Evolutionary conservation across 2,329 filamentous ascomycete species (phyloP), one percentile per base, ranked within the genome.

Genomic region (Sporothrix brunneoviolacea): DNA sequence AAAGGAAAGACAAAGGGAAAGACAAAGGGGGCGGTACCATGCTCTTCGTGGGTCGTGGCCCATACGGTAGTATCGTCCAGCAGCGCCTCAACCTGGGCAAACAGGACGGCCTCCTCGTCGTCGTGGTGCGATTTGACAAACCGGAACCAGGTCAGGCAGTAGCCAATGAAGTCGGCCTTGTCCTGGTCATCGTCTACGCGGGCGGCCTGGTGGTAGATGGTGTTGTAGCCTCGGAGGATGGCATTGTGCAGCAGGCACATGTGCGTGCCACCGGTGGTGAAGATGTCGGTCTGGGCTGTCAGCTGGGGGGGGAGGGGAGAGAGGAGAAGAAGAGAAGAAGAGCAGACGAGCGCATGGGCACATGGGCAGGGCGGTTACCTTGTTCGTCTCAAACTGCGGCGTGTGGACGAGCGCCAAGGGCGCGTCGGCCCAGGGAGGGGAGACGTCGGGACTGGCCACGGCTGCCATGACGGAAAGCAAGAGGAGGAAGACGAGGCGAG

Each of bases 141-240:
- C 51, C 75, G 73, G 65, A 73, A 70, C 76, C 78, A 82, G 0
- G 78, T 74, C 47, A 77, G 67, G 27, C 70, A 68, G 64, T 83
- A 84, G 16, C 71, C 71, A 48, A 82, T 64, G 57, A 84, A 84
- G 61, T 77, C 74, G 42, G 65, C 61, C 61, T 74, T 74, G 61
- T 83, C 77, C n/a, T 63, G 62, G 2, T 71, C 69, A 9, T 69
- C 61, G 3, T 32, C 13, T 37, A 83, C 63, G 57, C 75, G 67
- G 10, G 72, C 70, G 1, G 77, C 79, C 62, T 83, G 80, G 36
- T 75, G 71, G 61, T 77, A 81, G 60, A 84, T 81, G 59, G 72
- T 76, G 64, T 84, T 84, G 68, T 78, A 81, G 48, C 79, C 77
- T 37, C 80, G 77, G 55, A 83, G 75, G 58, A 84, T 76, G 50